Evolutionary conservation across 2,329 filamentous ascomycete species (phyloP), one percentile per base, ranked within the genome.

Genomic region (Cylindrodendrum hubeiense): DNA sequence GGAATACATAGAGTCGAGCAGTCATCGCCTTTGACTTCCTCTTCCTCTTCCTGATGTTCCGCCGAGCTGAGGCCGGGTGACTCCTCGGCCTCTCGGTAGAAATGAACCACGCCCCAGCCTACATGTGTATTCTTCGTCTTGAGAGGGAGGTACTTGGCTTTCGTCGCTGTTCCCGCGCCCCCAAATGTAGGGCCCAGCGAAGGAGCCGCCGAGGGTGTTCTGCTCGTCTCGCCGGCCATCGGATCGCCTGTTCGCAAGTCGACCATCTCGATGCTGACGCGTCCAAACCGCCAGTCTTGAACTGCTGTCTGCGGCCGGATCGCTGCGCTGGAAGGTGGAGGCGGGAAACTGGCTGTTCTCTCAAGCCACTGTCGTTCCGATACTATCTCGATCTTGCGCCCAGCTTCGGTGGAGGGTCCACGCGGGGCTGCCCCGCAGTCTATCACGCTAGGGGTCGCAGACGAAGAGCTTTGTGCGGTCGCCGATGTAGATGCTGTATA

Each of bases 1-100:
- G 97, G 90, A 68, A 99, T 95, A 78, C 96, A 98, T 17, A 99
- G 81, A 0, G 93, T 97, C 3, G 93, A 96, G 77, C 93, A 97
- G 63, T 93, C 90, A 33, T 90, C 87, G n/a, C 85, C 77, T 6
- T 65, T 63, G 5, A 50, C 58, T 3, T 63, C 72, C 44, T 74
- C 68, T 28, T 74, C 73, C n/a, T 69, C 75, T 22, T 66, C 62
- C 54, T 78, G 70, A 5, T 49, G 76, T 63, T 69, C 76, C 39
- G 68, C 65, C 66, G 62, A 62, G 17, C 61, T 63, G 69, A 94
- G 81, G 13, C 84, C 87, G 2, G 88, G 84, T 1, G 90, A 91
- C 78, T 97, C 93, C 63, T 94, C 89, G 2, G 88, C 88, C 79
- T 98, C 95, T 10, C 95, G 89, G 78, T 98, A 99, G 28, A 99